phyloP scores from a whole-genome alignment of 441 rosid species.

The Corymbia citriodora region DNA sequence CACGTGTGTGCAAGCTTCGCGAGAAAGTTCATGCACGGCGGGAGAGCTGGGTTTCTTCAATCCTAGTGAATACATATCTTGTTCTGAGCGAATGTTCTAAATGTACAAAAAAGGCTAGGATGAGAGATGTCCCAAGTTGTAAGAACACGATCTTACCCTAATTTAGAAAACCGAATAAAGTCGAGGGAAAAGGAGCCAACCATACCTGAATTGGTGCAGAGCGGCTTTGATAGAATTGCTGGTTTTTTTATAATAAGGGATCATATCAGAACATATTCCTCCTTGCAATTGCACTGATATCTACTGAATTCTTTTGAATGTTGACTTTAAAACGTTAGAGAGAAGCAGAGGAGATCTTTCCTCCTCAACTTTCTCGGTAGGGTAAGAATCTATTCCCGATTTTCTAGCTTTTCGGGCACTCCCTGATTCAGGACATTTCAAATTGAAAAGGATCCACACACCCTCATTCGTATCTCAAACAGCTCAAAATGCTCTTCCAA shows the following conservation, averaged over 20 bases:
- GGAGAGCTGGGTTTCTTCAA: neutral
- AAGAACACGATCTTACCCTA: neutral
- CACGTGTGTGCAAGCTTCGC: neutral
- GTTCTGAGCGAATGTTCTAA: neutral
- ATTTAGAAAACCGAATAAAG: neutral
- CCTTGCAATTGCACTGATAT: neutral
- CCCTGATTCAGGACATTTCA: neutral
- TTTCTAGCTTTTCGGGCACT: neutral
- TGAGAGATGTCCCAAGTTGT: neutral
- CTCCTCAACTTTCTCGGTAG: neutral
- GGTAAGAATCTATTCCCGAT: neutral
- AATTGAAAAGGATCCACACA: neutral
- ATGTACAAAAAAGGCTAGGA: neutral
- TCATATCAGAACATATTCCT: neutral
- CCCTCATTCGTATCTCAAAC: neutral
- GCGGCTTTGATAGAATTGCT: neutral
- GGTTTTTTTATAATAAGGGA: neutral
- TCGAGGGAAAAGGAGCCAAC: neutral
- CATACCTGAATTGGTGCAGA: neutral
- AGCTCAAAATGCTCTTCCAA: neutral
- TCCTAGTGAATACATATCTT: neutral
- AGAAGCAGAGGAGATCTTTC: neutral
- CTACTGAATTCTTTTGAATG: neutral
- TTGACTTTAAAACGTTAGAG: neutral
- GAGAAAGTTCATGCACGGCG: neutral